Percentiles rank a stretch among this genome's conserved stretches.
phyloP scores from a whole-genome alignment of 2,329 filamentous ascomycete species.

The Phialocephala subalpina region DNA sequence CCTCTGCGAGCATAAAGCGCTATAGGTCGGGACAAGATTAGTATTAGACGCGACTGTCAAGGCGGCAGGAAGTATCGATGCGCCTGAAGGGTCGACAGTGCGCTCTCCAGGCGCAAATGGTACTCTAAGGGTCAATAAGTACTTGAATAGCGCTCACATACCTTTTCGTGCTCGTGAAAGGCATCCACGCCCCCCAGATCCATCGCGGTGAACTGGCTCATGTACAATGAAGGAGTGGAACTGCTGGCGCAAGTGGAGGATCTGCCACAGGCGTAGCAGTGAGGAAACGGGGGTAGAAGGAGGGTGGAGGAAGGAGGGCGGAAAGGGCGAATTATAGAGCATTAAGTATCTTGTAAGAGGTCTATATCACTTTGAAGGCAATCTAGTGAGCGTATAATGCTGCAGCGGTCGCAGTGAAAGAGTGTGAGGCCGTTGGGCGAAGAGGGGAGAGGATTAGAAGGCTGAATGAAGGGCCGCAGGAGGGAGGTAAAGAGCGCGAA shows the following conservation, averaged over 20 bases:
- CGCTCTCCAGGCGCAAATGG: constrained; percentile 13
- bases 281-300: constrained; percentile 25
- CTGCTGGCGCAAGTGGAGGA: constrained; percentile 24
- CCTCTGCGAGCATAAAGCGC: constrained; percentile 57
- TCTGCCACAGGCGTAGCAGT: constrained; percentile 18
- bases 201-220: constrained; percentile 31
- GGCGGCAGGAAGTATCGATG: constrained; percentile 21
- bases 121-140: too few relatives aligned
- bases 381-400: constrained; percentile 29
- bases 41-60: constrained; percentile 34
- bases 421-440: constrained; percentile 31
- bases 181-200: constrained; percentile 26
- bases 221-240: constrained; percentile 14
- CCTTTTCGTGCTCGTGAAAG: constrained; percentile 44
- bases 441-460: constrained; percentile 28
- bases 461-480: constrained; percentile 27
- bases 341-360: constrained; percentile 37
- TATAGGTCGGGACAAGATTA: constrained; percentile 35
- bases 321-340: constrained; percentile 34
- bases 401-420: constrained; percentile 31
- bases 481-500: background rate
- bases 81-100: constrained; percentile 31
- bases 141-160: constrained; percentile 32
- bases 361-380: constrained; percentile 27
- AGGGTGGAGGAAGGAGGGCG: constrained; percentile 29